Evolutionary conservation across 2,329 filamentous ascomycete genomes (phyloP).

Genomic region (Zymoseptoria pseudotritici): DNA sequence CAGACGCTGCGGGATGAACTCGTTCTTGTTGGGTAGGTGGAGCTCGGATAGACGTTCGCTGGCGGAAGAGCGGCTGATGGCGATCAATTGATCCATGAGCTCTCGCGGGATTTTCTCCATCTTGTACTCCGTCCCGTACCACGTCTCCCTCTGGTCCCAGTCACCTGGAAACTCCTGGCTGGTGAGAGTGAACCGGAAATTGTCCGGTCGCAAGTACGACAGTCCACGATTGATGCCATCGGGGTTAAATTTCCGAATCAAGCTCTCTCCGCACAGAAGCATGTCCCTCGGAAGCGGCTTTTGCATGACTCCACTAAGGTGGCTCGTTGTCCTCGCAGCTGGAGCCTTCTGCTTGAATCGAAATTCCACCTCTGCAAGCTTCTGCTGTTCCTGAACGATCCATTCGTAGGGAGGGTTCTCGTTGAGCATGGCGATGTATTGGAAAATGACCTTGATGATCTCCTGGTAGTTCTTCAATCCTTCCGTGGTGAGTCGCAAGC

Average conservation of each 20-base stretch:
- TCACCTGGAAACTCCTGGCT: constrained; percentile 75
- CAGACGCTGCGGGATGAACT: constrained; percentile 88
- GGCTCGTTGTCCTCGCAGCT: constrained; percentile 81
- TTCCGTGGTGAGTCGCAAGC: constrained; percentile 74
- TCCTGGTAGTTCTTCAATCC: constrained; percentile 76
- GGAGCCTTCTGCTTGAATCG: constrained; percentile 89
- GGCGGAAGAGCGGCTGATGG: constrained; percentile 50
- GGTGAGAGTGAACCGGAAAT: constrained; percentile 76
- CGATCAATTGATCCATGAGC: constrained; percentile 62
- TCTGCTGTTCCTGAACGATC: constrained; percentile 90
- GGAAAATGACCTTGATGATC: constrained; percentile 75
- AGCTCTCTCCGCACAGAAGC: constrained; percentile 71
- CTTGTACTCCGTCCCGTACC: constrained; percentile 95
- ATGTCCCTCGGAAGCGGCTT: constrained; percentile 78
- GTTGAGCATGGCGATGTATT: constrained; percentile 81
- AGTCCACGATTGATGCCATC: constrained; percentile 68
- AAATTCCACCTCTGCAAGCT: constrained; percentile 87
- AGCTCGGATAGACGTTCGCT: constrained; percentile 60
- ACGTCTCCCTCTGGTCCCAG: constrained; percentile 86
- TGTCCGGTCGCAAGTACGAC: constrained; percentile 71
- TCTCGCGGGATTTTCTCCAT: constrained; percentile 70
- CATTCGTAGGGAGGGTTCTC: constrained; percentile 77
- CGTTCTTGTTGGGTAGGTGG: constrained; percentile 85
- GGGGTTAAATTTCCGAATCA: constrained; percentile 73
- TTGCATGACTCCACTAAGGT: constrained; percentile 82